These are phyloP conservation scores for Alliaria petiolata DNA, from an alignment of 345 rosid species.

Conservation along the genomic window DNA sequence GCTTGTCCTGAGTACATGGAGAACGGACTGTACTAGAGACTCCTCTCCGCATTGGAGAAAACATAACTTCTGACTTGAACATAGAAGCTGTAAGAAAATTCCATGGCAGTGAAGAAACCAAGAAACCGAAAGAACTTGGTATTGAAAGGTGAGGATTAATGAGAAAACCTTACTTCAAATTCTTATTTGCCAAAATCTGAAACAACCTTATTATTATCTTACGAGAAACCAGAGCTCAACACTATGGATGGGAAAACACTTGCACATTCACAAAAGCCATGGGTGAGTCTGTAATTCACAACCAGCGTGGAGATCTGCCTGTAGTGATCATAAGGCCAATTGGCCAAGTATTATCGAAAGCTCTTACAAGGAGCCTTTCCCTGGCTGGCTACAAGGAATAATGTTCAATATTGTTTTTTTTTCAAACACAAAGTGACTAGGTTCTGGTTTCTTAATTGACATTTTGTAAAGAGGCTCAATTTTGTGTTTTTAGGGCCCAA, in stretches of 20 bases:
- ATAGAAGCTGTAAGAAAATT: conserved; percentile 25
- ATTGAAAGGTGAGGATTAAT: conserved; percentile 30
- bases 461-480: not conserved
- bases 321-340: conserved; percentile 57
- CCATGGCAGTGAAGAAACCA: conserved; percentile 6
- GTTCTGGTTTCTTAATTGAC: not conserved
- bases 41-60: conserved; percentile 26
- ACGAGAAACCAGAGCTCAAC: conserved; percentile 36
- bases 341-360: conserved; percentile 68
- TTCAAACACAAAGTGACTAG: not conserved
- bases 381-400: conserved; percentile 88
- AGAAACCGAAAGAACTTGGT: conserved; percentile 39
- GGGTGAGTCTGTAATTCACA: conserved; percentile 60
- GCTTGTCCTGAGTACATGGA: too few relatives aligned
- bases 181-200: not conserved
- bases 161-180: not conserved
- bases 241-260: conserved; percentile 78
- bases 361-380: conserved; percentile 83
- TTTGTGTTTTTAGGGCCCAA: too few relatives aligned
- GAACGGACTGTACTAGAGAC: too few relatives aligned
- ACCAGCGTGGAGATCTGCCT: conserved; percentile 45
- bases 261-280: conserved; percentile 91
- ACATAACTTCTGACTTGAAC: conserved; percentile 7
- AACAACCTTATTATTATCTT: too few relatives aligned
- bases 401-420: conserved; percentile 1